Evolutionary conservation across 2,329 filamentous ascomycete species (phyloP).

Genomic region (Arthroderma uncinatum): DNA sequence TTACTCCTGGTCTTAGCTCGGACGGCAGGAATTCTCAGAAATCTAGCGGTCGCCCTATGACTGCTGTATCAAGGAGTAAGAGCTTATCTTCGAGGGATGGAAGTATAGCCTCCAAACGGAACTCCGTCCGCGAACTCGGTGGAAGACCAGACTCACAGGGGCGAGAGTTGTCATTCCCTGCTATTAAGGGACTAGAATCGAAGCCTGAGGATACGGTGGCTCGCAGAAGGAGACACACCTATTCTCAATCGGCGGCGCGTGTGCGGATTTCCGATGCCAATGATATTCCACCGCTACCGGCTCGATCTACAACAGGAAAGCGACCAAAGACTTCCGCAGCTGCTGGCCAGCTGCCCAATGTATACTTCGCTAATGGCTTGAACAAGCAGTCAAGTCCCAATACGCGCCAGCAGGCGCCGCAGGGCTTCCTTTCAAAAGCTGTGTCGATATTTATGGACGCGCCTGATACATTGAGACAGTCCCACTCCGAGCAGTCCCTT

Average conservation of each 20-base stretch:
- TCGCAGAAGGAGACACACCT: constrained; percentile 30
- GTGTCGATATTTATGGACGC: constrained; percentile 7
- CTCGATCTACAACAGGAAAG: not conserved
- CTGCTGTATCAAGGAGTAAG: constrained; percentile 11
- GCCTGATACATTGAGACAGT: constrained; percentile 7
- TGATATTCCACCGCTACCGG: not conserved
- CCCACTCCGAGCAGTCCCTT: not conserved
- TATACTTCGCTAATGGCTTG: not conserved
- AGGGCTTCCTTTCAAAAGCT: constrained; percentile 10
- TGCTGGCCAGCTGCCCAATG: not conserved
- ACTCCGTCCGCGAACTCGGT: constrained; percentile 23
- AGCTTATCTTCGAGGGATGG: constrained; percentile 22
- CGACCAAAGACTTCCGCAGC: not conserved
- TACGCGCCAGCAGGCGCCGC: constrained; percentile 9
- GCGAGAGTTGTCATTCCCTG: constrained; percentile 15
- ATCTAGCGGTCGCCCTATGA: not conserved
- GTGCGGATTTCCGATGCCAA: constrained; percentile 15
- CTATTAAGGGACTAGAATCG: constrained; percentile 14
- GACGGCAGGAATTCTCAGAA: not conserved
- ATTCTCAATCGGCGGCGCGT: constrained; percentile 26
- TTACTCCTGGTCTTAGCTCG: constrained; percentile 1
- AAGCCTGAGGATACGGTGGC: not conserved
- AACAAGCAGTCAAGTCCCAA: constrained; percentile 5
- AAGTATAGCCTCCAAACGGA: constrained; percentile 22
- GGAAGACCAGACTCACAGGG: constrained; percentile 18